Conservation (phyloP, 306 rosid genomes). For the Begonia loranthoides region DNA sequence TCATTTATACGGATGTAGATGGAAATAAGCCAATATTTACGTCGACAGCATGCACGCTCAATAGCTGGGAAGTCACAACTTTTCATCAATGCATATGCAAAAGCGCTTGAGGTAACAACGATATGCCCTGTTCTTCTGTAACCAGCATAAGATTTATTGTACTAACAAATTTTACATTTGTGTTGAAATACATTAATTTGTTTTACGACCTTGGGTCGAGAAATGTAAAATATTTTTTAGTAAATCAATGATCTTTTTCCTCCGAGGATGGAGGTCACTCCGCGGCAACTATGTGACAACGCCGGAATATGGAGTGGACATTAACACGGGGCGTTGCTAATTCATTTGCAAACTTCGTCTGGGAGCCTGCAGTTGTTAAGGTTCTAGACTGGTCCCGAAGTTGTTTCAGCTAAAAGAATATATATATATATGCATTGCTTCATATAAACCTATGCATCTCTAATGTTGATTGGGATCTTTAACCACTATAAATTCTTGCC, state of each 20-base stretch:
- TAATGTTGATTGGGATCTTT: neutral
- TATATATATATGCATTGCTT: too few species aligned
- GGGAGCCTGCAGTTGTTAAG: conserved; percentile 99
- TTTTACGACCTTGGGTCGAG: too few species aligned
- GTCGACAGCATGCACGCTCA: conserved; percentile 89
- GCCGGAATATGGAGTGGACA: conserved; percentile 95
- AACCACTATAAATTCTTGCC: neutral
- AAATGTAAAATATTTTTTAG: too few species aligned
- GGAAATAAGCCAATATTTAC: conserved; percentile 86
- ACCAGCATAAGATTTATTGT: too few species aligned
- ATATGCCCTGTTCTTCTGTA: neutral
- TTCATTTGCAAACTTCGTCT: conserved; percentile 86
- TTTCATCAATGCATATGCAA: conserved; percentile 89
- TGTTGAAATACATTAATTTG: too few species aligned
- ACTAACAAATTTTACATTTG: too few species aligned
- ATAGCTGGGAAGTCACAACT: conserved; percentile 89
- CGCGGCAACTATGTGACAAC: conserved; percentile 92
- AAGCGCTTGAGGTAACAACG: conserved; percentile 73
- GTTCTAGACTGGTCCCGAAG: conserved; percentile 16
- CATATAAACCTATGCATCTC: too few species aligned
- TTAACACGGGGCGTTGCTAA: conserved; percentile 83
- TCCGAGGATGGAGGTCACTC: conserved; percentile 56
- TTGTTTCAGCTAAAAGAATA: neutral
- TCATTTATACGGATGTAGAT: conserved; percentile 36
- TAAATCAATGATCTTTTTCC: neutral